Conservation (phyloP, 305 asterid species). For the Ajuga reptans region DNA sequence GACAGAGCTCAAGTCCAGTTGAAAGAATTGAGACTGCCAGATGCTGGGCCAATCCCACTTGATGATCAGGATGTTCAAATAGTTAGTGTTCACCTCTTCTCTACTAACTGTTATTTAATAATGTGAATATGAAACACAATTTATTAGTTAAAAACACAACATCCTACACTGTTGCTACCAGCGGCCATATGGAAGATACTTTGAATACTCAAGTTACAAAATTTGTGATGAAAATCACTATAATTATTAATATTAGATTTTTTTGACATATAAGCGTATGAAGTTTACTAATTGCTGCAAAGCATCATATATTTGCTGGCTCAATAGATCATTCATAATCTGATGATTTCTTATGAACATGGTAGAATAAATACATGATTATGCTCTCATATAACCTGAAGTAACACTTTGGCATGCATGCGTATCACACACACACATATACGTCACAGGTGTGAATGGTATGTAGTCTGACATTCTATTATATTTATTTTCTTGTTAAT, state of each 20-base stretch:
- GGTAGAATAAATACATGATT: neutral
- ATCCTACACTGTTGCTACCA: constrained; percentile 6
- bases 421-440: too few species aligned
- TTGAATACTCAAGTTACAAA: neutral
- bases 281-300: constrained; percentile 4
- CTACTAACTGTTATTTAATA: neutral
- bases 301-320: neutral
- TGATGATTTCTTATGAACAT: constrained; percentile 5
- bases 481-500: too few species aligned
- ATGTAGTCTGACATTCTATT: too few species aligned
- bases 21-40: constrained; percentile 79
- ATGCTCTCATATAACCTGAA: neutral
- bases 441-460: too few species aligned
- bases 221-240: neutral
- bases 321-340: neutral
- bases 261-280: neutral
- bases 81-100: constrained; percentile 38
- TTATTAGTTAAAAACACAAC: neutral
- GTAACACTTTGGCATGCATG: too few species aligned
- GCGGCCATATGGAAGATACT: neutral
- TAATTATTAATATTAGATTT: neutral
- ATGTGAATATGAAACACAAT: neutral
- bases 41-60: constrained; percentile 60
- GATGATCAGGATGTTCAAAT: constrained; percentile 89
- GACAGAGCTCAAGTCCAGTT: constrained; percentile 84